These are phyloP conservation scores for Extremus antarcticus DNA, from an alignment of 495 filamentous ascomycete species.

Conservation along the genomic window DNA sequence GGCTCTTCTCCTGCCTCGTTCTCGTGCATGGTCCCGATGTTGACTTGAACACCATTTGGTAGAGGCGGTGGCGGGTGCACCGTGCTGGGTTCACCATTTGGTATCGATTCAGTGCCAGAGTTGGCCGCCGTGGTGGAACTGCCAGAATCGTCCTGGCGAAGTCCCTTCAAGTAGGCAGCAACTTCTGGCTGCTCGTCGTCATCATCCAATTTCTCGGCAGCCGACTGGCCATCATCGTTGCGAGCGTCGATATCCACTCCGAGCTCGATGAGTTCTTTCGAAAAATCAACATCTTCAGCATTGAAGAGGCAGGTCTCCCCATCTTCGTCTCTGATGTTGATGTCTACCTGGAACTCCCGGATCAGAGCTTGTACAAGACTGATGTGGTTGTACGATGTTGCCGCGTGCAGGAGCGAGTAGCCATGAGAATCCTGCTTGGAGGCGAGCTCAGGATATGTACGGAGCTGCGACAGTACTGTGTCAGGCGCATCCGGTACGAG, in stretches of 20 bases:
- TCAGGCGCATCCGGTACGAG: constrained; percentile 29
- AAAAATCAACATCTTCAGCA: constrained; percentile 63
- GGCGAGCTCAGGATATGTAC: constrained; percentile 26
- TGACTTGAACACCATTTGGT: constrained; percentile 28
- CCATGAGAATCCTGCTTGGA: constrained; percentile 27
- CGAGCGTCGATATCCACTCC: constrained; percentile 45
- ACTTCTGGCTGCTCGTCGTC: constrained; percentile 33
- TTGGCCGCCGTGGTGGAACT: not conserved
- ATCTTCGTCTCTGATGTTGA: constrained; percentile 77
- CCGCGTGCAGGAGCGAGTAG: constrained; percentile 87
- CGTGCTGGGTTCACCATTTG: constrained; percentile 1
- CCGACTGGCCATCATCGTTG: constrained; percentile 29
- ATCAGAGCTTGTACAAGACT: constrained; percentile 69
- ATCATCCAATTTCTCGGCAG: constrained; percentile 35
- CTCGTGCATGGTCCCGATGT: constrained; percentile 27
- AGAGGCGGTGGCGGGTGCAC: constrained; percentile 29
- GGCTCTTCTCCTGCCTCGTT: constrained; percentile 26
- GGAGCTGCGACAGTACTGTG: constrained; percentile 25
- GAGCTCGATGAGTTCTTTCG: constrained; percentile 72
- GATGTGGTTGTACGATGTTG: constrained; percentile 78
- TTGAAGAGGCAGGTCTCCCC: constrained; percentile 86
- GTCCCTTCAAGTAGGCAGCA: constrained; percentile 17
- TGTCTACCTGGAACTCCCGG: constrained; percentile 62
- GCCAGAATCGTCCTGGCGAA: not conserved
- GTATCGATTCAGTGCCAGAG: not conserved